Base-by-base conservation (phyloP, 192 early-diverging fungal genomes). In the Umbelopsis sp. region DNA sequence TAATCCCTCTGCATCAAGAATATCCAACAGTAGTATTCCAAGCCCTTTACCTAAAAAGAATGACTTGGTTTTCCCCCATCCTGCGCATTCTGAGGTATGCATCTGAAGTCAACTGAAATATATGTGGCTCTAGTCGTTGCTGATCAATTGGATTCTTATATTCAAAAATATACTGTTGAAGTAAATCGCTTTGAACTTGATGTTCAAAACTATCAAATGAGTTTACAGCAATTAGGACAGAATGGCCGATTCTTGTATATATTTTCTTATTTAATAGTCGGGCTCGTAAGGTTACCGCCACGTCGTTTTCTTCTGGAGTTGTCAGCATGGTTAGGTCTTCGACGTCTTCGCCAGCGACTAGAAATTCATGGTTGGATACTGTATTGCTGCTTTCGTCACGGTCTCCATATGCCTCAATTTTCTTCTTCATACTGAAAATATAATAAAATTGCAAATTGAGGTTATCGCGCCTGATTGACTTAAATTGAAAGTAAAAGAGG, bases 31-130 rank as follows among this genome's bases (percentile, higher is more conserved):
- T 45, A 50, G 17, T 26, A 44, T 26, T 5, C 34, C 20, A n/a
- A 38, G 69, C 81, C 22, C 83, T 86, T 69, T 90, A 96, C 97
- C 87, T 88, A 68, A 97, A 88, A 10, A 98, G 80, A 51, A 99
- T 86, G 12, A 90, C 89, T 80, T 99, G 97, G 72, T 97, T 95
- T 69, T 93, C 86, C 4, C 90, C 89, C n/a, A 89, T 91, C 65
- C 95, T 85, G 32, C 90, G 81, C 90, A 97, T 91, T 73, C 97
- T 95, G 66, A 92, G 78, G 74, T 96, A 98, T 16, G 94, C 94
- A 50, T 91, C 86, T 26, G 93, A 86, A 17, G 94, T 91, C 51
- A 94, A 73, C 17, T 94, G 91, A 82, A 95, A 96, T 9, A 92
- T 87, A 71, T 97, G 95, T n/a, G 95, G 92, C 12, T 80, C 74